A percentile compares a stretch with the other conserved stretches of the same genome.
These are phyloP conservation scores for Blastobotrys muscicola DNA, from an alignment of 805 yeast genomes.

Conservation along the genomic window DNA sequence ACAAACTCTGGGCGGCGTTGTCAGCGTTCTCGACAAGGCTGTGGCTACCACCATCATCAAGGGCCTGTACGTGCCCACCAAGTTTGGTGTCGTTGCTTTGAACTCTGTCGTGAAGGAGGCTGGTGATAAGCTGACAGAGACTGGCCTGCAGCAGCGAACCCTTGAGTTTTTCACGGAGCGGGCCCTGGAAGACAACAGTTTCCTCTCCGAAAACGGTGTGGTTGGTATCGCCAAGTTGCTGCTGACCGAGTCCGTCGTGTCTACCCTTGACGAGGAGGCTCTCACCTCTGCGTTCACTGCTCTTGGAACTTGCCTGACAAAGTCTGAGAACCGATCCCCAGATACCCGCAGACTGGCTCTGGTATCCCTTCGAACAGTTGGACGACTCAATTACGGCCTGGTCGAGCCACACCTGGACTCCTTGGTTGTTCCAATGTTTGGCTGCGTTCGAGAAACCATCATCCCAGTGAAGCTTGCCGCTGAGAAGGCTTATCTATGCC, in stretches of 20 bases:
- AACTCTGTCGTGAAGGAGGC: constrained; percentile 58
- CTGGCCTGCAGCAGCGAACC: constrained; percentile 42
- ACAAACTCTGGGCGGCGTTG: constrained; percentile 63
- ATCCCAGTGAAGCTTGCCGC: constrained; percentile 93
- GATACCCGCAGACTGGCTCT: constrained; percentile 77
- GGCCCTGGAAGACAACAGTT: constrained; percentile 34
- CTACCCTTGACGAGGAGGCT: constrained; percentile 28
- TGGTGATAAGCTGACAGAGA: constrained; percentile 51
- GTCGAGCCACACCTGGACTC: constrained; percentile 44
- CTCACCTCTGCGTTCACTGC: constrained; percentile 38
- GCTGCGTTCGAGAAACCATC: constrained; percentile 75
- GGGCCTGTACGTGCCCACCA: constrained; percentile 10
- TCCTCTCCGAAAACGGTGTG: constrained; percentile 65
- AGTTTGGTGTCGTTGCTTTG: constrained; percentile 49
- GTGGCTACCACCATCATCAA: constrained; percentile 42
- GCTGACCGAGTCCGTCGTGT: constrained; percentile 35
- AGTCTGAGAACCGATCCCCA: constrained; percentile 50
- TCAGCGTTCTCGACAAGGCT: constrained; percentile 53
- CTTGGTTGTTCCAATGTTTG: constrained; percentile 65
- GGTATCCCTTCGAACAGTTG: constrained; percentile 65
- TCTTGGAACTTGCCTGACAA: constrained; percentile 39
- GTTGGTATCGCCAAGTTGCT: constrained; percentile 76
- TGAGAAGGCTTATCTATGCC: constrained; percentile 73
- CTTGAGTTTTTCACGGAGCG: constrained; percentile 40
- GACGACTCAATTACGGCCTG: constrained; percentile 48